Conservation (phyloP, 441 rosid species). For the Adansonia grandidieri region DNA sequence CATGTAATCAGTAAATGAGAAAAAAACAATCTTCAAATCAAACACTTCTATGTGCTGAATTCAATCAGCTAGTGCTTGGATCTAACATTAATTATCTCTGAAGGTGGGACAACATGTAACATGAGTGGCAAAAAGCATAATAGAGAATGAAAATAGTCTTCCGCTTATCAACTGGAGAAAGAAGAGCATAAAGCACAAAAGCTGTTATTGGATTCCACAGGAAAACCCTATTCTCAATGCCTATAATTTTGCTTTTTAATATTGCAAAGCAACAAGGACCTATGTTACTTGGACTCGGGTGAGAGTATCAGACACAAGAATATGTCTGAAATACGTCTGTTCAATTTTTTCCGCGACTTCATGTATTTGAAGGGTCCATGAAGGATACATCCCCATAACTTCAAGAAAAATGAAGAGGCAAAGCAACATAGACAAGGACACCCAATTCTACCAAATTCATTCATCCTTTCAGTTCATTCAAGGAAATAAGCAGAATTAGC, state of each 20-base stretch:
- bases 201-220: neutral
- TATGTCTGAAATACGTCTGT: no score
- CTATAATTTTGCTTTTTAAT: constrained; percentile 2
- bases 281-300: no score
- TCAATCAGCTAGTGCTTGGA: constrained; percentile 1
- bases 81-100: constrained; percentile 18
- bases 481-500: constrained; percentile 11
- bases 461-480: constrained; percentile 14
- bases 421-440: neutral
- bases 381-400: no score
- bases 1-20: constrained; percentile 8
- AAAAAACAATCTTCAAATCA: constrained; percentile 10
- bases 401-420: no score
- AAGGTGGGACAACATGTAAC: constrained; percentile 5
- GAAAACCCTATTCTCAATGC: constrained; percentile 6
- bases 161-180: neutral
- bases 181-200: neutral
- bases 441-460: constrained; percentile 16
- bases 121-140: neutral
- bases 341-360: no score
- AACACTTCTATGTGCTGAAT: constrained; percentile 18
- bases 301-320: no score
- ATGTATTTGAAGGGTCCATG: no score
- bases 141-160: constrained; percentile 11
- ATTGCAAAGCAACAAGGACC: neutral